phyloP scores from a whole-genome alignment of 495 filamentous ascomycete genomes.

The Neurospora sp. region DNA sequence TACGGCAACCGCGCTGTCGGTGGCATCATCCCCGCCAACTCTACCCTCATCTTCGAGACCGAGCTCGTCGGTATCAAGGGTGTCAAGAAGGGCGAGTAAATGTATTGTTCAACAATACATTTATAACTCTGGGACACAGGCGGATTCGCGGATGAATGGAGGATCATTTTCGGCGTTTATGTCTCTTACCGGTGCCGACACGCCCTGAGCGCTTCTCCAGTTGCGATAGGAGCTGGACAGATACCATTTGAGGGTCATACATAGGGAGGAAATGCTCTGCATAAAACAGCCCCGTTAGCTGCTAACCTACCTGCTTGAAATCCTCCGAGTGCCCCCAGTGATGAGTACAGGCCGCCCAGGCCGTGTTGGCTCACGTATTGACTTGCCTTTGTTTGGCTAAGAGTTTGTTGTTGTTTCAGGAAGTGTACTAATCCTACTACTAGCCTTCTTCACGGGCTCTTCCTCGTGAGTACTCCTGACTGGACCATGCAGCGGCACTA shows the following conservation, averaged over 20 bases:
- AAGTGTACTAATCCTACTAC: background rate
- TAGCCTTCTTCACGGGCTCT: background rate
- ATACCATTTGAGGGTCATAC: background rate
- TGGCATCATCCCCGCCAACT: conserved; percentile 41
- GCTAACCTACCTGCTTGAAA: background rate
- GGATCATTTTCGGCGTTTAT: background rate
- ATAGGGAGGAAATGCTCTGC: background rate
- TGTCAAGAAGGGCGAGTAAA: conserved; percentile 29
- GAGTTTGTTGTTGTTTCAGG: background rate
- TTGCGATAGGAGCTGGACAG: background rate
- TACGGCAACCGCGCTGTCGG: conserved; percentile 62
- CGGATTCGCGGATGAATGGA: background rate
- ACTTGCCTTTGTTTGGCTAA: background rate
- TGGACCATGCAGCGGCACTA: conserved; percentile 7
- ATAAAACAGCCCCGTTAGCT: background rate
- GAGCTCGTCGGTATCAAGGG: conserved; percentile 71
- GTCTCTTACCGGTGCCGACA: background rate
- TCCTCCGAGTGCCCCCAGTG: background rate
- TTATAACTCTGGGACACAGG: background rate
- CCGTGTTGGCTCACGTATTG: background rate
- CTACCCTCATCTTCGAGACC: conserved; percentile 61
- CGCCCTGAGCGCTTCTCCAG: background rate
- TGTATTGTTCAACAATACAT: background rate
- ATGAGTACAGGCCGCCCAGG: background rate
- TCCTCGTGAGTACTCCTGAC: background rate